Conservation (phyloP, 495 filamentous ascomycete species). For the Astrothelium subdiscretum region DNA sequence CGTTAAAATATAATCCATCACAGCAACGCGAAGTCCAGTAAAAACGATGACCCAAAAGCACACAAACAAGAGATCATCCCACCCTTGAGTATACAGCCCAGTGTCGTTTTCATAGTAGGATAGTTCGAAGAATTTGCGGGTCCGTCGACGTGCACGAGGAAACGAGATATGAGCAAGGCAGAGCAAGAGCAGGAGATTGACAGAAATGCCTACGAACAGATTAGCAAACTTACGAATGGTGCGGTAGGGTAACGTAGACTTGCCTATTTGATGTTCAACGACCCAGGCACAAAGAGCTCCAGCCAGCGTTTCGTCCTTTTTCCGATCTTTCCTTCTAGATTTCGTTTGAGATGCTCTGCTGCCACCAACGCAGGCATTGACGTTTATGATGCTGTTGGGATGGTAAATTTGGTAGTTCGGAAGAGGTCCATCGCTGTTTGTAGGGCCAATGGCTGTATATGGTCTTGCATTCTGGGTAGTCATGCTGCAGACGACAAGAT, state of each 20-base stretch:
- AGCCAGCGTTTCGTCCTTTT: slow-evolving; percentile 17
- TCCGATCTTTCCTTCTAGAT: background rate
- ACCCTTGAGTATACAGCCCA: slow-evolving; percentile 59
- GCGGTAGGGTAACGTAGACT: background rate
- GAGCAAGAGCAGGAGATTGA: slow-evolving; percentile 68
- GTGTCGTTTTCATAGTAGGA: slow-evolving; percentile 64
- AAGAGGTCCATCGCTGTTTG: background rate
- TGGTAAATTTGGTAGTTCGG: background rate
- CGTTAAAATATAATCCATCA: slow-evolving; percentile 75
- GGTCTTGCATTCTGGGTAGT: background rate
- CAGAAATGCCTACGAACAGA: slow-evolving; percentile 49
- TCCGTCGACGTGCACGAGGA: slow-evolving; percentile 64
- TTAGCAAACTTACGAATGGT: slow-evolving; percentile 8
- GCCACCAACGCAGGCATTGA: background rate
- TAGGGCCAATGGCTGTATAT: background rate
- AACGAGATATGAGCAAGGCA: slow-evolving; percentile 66
- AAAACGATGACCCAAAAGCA: slow-evolving; percentile 70
- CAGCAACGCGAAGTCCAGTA: slow-evolving; percentile 70
- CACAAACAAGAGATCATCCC: slow-evolving; percentile 71
- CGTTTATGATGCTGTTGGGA: background rate
- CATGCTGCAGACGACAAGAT: background rate
- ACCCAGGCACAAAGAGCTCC: slow-evolving; percentile 15
- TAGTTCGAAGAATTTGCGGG: slow-evolving; percentile 72
- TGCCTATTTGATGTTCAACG: slow-evolving; percentile 25
- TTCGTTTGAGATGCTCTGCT: background rate